Evolutionary conservation across 2,329 filamentous ascomycete species (phyloP).

Genomic region (Ophiostoma triangulosporum): DNA sequence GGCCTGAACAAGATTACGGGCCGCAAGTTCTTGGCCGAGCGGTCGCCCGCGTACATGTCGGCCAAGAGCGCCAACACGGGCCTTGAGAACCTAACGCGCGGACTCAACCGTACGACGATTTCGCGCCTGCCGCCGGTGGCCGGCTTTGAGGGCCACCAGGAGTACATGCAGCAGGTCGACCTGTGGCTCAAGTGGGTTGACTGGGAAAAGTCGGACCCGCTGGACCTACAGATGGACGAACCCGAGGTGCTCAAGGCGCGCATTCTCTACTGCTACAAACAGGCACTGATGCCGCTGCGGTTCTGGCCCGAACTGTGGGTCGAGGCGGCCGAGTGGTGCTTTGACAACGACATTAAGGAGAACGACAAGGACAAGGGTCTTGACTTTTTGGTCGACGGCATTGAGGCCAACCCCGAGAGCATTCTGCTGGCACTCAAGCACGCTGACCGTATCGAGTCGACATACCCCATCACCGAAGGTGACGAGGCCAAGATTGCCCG

Average conservation of each 20-base stretch:
- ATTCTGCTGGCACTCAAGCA: constrained; percentile 80
- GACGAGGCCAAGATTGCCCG: constrained; percentile 63
- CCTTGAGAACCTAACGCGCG: constrained; percentile 74
- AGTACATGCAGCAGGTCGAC: constrained; percentile 71
- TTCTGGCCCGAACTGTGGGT: constrained; percentile 97
- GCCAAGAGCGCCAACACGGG: constrained; percentile 82
- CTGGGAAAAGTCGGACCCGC: constrained; percentile 88
- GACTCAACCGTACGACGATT: constrained; percentile 62
- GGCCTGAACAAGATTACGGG: constrained; percentile 84
- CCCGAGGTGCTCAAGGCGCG: constrained; percentile 59
- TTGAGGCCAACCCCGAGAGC: constrained; percentile 85
- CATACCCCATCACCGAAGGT: constrained; percentile 61
- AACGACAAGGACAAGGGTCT: constrained; percentile 51
- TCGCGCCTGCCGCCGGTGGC: constrained; percentile 70
- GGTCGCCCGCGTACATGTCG: constrained; percentile 89
- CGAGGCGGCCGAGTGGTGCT: constrained; percentile 86
- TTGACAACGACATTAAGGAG: constrained; percentile 54
- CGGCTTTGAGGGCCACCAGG: constrained; percentile 75
- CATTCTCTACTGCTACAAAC: constrained; percentile 82
- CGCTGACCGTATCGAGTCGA: constrained; percentile 74
- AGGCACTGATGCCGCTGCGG: constrained; percentile 80
- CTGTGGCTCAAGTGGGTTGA: constrained; percentile 89
- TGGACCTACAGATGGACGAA: constrained; percentile 77
- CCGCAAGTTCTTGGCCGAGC: constrained; percentile 87
- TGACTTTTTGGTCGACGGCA: constrained; percentile 68